Percentiles rank a stretch among this genome's conserved stretches.
Conservation (phyloP, 352 stramenopile genomes). For the Globisporangium paroecandrum region DNA sequence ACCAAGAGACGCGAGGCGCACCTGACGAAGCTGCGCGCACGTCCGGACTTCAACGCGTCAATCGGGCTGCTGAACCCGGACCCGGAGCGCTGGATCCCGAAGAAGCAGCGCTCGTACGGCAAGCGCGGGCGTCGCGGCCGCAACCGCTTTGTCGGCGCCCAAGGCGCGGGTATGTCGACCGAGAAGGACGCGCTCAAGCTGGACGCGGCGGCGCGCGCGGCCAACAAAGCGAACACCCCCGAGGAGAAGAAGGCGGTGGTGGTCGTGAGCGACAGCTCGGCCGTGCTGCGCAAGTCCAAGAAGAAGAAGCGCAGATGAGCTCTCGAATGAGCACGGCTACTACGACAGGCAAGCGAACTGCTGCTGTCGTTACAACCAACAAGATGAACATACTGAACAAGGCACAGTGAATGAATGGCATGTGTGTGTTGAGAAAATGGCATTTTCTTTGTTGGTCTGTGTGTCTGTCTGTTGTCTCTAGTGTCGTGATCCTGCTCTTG, state of each 20-base stretch:
- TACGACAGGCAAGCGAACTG: not conserved
- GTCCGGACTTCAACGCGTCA: conserved; percentile 69
- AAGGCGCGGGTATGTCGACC: conserved; percentile 73
- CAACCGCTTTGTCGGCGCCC: conserved; percentile 81
- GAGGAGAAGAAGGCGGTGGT: conserved; percentile 57
- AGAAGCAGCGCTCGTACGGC: conserved; percentile 77
- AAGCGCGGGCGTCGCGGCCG: conserved; percentile 71
- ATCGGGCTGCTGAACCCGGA: conserved; percentile 77
- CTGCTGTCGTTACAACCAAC: not conserved
- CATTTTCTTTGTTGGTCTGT: not conserved
- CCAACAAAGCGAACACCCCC: conserved; percentile 49
- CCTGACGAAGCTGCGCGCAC: conserved; percentile 53
- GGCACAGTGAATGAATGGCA: not conserved
- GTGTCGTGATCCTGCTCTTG: conserved; percentile 11
- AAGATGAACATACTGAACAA: conserved; percentile 6
- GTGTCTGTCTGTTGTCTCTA: conserved; percentile 21
- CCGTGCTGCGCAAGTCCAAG: conserved; percentile 77
- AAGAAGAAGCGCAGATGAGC: conserved; percentile 86
- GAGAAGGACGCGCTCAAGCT: conserved; percentile 82
- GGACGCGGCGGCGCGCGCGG: conserved; percentile 71
- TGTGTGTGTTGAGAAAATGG: conserved; percentile 2
- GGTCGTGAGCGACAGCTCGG: conserved; percentile 50
- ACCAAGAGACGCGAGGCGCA: conserved; percentile 63
- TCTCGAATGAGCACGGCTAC: not conserved
- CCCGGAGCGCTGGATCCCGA: conserved; percentile 82